Base-by-base conservation (phyloP, 164 flowering plant species). In the Pachysandra terminalis region DNA sequence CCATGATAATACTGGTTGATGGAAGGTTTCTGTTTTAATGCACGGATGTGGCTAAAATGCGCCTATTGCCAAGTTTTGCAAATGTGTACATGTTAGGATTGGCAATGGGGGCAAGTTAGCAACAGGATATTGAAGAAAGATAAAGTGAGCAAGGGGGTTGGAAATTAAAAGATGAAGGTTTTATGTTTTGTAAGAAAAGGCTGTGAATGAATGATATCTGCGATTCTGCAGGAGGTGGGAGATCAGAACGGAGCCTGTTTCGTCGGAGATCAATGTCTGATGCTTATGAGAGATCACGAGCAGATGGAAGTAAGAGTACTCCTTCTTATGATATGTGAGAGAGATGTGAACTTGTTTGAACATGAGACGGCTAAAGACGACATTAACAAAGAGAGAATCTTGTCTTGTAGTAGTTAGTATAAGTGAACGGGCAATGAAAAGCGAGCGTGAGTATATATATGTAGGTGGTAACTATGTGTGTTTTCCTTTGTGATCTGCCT, bases 241-340 rank as follows among this genome's bases (percentile, higher is more conserved):
- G 79, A 22, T 23, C 8, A 45, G 85, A 83, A 67, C 62, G 86
- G 3, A 81, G 72, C 66, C 78, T 89, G 59, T 92, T 90, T 76
- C 82, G 98, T 22, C 79, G 98, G 77, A 85, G 79, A 73, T 90
- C 93, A 12, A 71, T 82, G 59, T 87, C 97, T 17, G 93, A 88
- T 54, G 93, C 81, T 19, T 75, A 66, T 71, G 91, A 85, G 72
- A 85, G 88, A 85, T 64, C 75, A 56, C 71, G 71, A 25, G 83
- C 76, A 64, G 78, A 14, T 69, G 83, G 90, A 86, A 35, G 83
- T 72, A 64, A 90, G 74, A 77, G 82, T 77, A 61, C 81, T 88
- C 56, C 90, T 86, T 70, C 91, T 84, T 68, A 76, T 71, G 84
- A 86, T 75, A 65, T 87, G 82, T 88, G 93, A 91, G 65, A 68